A percentile compares a stretch with the other conserved stretches of the same genome.
Evolutionary conservation across 257 asterid species (phyloP).

Genomic region (Solanum etuberosum): DNA sequence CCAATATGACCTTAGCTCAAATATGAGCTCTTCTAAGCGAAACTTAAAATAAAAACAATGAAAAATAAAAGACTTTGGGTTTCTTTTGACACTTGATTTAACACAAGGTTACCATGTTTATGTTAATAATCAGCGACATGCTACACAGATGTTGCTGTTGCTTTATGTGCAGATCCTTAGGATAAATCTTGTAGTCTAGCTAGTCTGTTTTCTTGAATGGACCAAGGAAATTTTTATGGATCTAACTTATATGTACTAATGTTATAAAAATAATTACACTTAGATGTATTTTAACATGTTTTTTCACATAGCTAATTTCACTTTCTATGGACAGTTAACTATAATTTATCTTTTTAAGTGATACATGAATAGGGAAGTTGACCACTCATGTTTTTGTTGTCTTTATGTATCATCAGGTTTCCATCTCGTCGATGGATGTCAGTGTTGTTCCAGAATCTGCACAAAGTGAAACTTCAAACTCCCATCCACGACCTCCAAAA

Average conservation of each 20-base stretch:
- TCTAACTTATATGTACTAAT: not conserved
- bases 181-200: not conserved
- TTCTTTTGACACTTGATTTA: not conserved
- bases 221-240: not conserved
- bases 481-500: conserved; percentile 37
- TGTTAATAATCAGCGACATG: not conserved
- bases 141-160: not conserved
- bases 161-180: not conserved
- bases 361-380: not conserved
- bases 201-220: not conserved
- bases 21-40: no score
- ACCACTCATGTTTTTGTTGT: not conserved
- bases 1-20: no score
- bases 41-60: no score
- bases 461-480: conserved; percentile 31
- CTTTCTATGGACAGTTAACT: not conserved
- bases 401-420: conserved; percentile 27
- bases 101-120: not conserved
- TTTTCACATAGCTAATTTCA: not conserved
- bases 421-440: conserved; percentile 47
- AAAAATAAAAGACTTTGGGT: no score
- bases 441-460: conserved; percentile 59
- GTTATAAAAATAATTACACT: not conserved
- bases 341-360: not conserved
- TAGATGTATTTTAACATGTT: not conserved